Evolutionary conservation across 768 basidiomycete genomes (phyloP).

Genomic region (Termitomyces sp.): DNA sequence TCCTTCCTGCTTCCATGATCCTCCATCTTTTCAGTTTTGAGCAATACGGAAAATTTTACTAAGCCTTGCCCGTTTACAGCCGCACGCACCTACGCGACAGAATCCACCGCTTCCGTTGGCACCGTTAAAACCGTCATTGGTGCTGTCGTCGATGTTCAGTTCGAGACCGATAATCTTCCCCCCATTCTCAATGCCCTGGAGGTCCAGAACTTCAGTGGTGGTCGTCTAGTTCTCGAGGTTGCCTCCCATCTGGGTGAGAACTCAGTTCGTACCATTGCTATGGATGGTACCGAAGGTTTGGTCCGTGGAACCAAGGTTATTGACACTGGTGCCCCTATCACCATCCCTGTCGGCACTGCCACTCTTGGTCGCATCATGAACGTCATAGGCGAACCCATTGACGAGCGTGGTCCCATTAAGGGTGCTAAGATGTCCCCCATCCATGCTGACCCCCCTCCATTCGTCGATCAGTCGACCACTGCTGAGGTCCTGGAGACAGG

Average conservation of each 20-base stretch:
- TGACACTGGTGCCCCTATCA: constrained; percentile 95
- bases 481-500: constrained; percentile 99
- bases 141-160: constrained; percentile 99
- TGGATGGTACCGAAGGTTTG: constrained; percentile 99
- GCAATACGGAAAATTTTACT: not conserved
- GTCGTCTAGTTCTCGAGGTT: constrained; percentile 98
- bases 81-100: constrained; percentile 90
- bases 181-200: constrained; percentile 99
- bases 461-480: constrained; percentile 98
- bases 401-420: constrained; percentile 98
- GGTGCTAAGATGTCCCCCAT: constrained; percentile 90
- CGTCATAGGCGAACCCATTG: constrained; percentile 99
- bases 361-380: constrained; percentile 99
- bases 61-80: constrained; percentile 14
- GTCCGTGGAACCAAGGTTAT: constrained; percentile 97
- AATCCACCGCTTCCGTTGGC: constrained; percentile 69
- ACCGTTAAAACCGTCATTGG: constrained; percentile 98
- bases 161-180: constrained; percentile 90
- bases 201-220: constrained; percentile 89
- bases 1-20: not conserved
- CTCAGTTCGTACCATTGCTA: constrained; percentile 98
- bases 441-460: constrained; percentile 94
- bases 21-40: constrained; percentile 5
- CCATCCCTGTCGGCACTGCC: constrained; percentile 90
- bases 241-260: constrained; percentile 99